phyloP scores from a whole-genome alignment of 768 basidiomycete species.

The Hysterangium stoloniferum region DNA sequence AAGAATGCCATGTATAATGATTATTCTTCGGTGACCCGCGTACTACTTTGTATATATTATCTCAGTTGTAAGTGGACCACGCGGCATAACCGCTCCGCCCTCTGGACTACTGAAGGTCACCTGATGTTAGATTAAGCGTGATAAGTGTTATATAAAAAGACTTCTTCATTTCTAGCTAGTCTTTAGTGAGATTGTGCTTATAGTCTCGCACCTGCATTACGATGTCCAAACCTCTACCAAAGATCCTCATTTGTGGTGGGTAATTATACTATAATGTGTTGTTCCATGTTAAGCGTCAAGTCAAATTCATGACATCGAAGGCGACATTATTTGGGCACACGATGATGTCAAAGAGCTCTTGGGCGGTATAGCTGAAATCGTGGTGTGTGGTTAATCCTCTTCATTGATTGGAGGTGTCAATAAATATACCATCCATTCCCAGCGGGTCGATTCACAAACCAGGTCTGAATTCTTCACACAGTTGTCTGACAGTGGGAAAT shows the following conservation, averaged over 20 bases:
- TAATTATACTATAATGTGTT: background rate
- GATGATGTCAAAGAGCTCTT: constrained; percentile 63
- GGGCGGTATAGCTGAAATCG: constrained; percentile 59
- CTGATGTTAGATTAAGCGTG: too few relatives aligned
- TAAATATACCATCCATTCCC: background rate
- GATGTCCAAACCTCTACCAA: constrained; percentile 14
- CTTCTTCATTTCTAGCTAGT: too few relatives aligned
- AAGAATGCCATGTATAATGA: too few relatives aligned
- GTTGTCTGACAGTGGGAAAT: constrained; percentile 62
- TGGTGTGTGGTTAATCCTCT: constrained; percentile 44
- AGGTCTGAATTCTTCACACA: constrained; percentile 64
- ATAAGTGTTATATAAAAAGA: too few relatives aligned
- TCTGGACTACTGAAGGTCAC: too few relatives aligned
- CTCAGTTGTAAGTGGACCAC: too few relatives aligned
- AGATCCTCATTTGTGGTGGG: constrained; percentile 27
- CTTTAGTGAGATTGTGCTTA: too few relatives aligned
- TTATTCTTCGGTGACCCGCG: too few relatives aligned
- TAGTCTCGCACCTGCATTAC: too few relatives aligned
- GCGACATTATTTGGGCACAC: constrained; percentile 73
- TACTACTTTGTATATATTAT: too few relatives aligned
- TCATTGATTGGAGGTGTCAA: background rate
- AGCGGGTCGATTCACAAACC: constrained; percentile 51
- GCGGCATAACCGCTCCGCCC: too few relatives aligned
- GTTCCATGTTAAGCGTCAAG: background rate
- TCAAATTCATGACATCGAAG: constrained; percentile 27